Conservation (phyloP, 768 basidiomycete species). For the Tylopilus plumbeoviolaceoides region DNA sequence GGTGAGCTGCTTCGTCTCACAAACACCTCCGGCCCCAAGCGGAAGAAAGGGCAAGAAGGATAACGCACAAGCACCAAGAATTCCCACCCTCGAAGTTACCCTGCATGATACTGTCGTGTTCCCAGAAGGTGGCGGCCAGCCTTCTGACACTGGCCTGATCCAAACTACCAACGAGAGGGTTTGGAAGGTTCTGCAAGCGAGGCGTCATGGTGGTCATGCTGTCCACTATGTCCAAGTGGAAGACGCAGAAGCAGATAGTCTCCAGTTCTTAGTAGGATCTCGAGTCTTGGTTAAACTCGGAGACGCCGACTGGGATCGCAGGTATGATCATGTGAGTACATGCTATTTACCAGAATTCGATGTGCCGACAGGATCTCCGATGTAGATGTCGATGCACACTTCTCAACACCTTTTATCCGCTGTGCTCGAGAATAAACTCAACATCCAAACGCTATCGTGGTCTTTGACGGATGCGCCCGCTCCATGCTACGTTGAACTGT, state of each 20-base stretch:
- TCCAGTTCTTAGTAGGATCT: slow-evolving; percentile 48
- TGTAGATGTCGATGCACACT: slow-evolving; percentile 79
- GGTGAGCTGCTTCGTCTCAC: slow-evolving; percentile 45
- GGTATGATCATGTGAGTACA: slow-evolving; percentile 67
- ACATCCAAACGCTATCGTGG: slow-evolving; percentile 76
- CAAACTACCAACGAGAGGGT: slow-evolving; percentile 39
- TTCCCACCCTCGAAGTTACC: slow-evolving; percentile 58
- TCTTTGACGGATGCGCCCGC: slow-evolving; percentile 65
- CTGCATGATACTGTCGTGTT: slow-evolving; percentile 77
- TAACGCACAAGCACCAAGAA: slow-evolving; percentile 38
- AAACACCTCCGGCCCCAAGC: slow-evolving; percentile 35
- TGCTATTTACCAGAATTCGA: neutral
- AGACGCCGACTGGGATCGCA: slow-evolving; percentile 55
- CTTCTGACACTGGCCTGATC: slow-evolving; percentile 66
- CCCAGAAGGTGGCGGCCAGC: slow-evolving; percentile 82
- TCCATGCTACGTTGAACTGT: slow-evolving; percentile 75
- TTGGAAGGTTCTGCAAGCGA: slow-evolving; percentile 63
- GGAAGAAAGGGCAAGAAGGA: slow-evolving; percentile 57
- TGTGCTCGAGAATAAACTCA: slow-evolving; percentile 60
- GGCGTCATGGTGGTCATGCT: slow-evolving; percentile 67
- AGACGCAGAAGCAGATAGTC: slow-evolving; percentile 38
- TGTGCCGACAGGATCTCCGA: neutral
- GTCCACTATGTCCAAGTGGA: slow-evolving; percentile 62
- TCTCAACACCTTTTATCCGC: slow-evolving; percentile 82
- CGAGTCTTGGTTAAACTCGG: slow-evolving; percentile 52